These are phyloP conservation scores for Hansenula sp. DNA, from an alignment of 1,139 yeast species.

Conservation along the genomic window DNA sequence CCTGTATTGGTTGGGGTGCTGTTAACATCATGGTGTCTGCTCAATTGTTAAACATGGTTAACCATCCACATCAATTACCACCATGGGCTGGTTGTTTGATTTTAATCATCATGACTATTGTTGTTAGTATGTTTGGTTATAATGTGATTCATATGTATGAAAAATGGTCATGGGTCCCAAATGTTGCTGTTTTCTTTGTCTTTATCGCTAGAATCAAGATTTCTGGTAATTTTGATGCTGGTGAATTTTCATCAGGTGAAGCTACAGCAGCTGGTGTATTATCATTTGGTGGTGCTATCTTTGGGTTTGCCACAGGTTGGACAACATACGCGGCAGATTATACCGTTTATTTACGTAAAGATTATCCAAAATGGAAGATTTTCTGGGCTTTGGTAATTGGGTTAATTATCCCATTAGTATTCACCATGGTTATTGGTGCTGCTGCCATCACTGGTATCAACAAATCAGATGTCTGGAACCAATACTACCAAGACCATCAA, in stretches of 20 bases:
- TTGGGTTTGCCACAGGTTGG: slow-evolving; percentile 95
- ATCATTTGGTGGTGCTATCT: slow-evolving; percentile 81
- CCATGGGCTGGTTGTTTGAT: slow-evolving; percentile 90
- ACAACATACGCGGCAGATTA: slow-evolving; percentile 90
- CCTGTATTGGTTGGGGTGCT: slow-evolving; percentile 96
- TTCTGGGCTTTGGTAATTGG: slow-evolving; percentile 65
- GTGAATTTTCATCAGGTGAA: slow-evolving; percentile 39
- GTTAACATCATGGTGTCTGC: slow-evolving; percentile 90
- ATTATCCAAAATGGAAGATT: slow-evolving; percentile 53
- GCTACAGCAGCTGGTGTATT: slow-evolving; percentile 73
- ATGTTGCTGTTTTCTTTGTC: slow-evolving; percentile 64
- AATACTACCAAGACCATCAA: slow-evolving; percentile 37
- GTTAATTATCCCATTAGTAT: slow-evolving; percentile 61
- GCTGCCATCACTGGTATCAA: slow-evolving; percentile 70
- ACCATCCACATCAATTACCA: slow-evolving; percentile 56
- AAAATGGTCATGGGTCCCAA: slow-evolving; percentile 88
- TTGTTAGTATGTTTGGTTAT: slow-evolving; percentile 86
- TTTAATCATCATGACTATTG: slow-evolving; percentile 61
- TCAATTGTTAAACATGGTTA: slow-evolving; percentile 75
- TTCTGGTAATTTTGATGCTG: slow-evolving; percentile 53
- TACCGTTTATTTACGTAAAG: slow-evolving; percentile 76
- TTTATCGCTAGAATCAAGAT: slow-evolving; percentile 74
- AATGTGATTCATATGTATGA: slow-evolving; percentile 77
- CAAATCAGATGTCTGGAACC: slow-evolving; percentile 41
- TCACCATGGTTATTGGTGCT: slow-evolving; percentile 81